Conservation (phyloP, 164 flowering plant genomes). For the Chimonanthus praecox region DNA sequence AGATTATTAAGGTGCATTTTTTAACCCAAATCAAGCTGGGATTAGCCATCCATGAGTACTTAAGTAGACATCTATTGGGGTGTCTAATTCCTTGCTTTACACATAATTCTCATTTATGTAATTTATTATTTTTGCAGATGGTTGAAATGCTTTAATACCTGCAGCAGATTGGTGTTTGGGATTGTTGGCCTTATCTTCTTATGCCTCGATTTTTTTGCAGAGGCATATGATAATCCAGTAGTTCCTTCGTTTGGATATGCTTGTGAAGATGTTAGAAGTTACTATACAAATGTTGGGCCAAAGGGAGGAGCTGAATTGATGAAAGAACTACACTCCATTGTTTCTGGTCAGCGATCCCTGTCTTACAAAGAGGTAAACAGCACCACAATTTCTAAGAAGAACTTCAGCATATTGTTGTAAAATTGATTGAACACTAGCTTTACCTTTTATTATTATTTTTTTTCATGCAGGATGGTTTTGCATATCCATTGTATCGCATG, state of each 20-base stretch:
- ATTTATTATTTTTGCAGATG: slow-evolving; percentile 7
- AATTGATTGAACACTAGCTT: background rate
- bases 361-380: slow-evolving; percentile 36
- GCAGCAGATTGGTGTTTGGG: slow-evolving; percentile 15
- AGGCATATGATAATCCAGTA: slow-evolving; percentile 12
- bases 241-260: slow-evolving; percentile 18
- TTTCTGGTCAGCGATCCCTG: slow-evolving; percentile 33
- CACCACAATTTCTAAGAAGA: background rate
- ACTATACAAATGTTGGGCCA: slow-evolving; percentile 26
- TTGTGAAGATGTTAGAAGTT: slow-evolving; percentile 42
- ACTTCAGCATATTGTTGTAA: background rate
- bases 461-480: background rate
- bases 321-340: slow-evolving; percentile 28
- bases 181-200: slow-evolving; percentile 17
- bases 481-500: background rate
- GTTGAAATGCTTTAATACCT: slow-evolving; percentile 7
- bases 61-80: no score
- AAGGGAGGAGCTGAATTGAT: slow-evolving; percentile 29
- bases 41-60: no score
- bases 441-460: background rate
- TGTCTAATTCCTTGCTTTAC: background rate
- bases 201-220: slow-evolving; percentile 17
- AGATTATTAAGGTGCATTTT: no score
- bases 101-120: background rate
- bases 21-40: no score